Percentiles rank a stretch among this genome's conserved stretches.
Evolutionary conservation across 2,329 filamentous ascomycete species (phyloP).

Genomic region (Dryadomyces quercus-mongolicae): DNA sequence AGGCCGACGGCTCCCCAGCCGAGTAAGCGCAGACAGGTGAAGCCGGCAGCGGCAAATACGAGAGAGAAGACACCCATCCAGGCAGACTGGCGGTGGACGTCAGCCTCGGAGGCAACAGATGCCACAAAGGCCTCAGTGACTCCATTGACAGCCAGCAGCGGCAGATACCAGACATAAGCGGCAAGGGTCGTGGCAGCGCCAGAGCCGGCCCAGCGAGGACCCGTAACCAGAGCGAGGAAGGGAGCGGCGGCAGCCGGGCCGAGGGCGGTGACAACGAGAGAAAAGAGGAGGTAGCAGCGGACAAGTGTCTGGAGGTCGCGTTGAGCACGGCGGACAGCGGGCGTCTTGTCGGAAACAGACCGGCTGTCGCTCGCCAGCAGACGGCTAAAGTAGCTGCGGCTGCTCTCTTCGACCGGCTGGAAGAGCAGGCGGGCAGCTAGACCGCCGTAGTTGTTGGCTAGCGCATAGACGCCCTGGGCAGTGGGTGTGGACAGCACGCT

Average conservation of each 20-base stretch:
- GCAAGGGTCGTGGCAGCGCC: constrained; percentile 52
- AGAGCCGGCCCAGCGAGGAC: constrained; percentile 60
- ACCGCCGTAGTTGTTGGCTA: constrained; percentile 90
- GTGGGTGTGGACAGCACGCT: constrained; percentile 62
- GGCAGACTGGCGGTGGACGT: constrained; percentile 65
- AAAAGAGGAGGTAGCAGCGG: constrained; percentile 62
- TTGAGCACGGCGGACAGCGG: constrained; percentile 24
- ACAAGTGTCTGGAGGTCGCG: constrained; percentile 53
- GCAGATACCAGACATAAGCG: constrained; percentile 85
- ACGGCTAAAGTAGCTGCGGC: constrained; percentile 77
- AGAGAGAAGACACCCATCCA: constrained; percentile 79
- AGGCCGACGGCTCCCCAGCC: constrained; percentile 66
- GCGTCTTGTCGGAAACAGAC: neutral
- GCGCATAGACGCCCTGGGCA: constrained; percentile 81
- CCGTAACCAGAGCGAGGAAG: constrained; percentile 64
- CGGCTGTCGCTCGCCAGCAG: constrained; percentile 37
- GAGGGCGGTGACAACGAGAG: constrained; percentile 53
- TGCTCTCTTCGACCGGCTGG: constrained; percentile 91
- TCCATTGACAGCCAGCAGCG: constrained; percentile 83
- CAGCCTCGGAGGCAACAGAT: constrained; percentile 62
- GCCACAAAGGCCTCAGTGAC: constrained; percentile 88
- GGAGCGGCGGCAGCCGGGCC: constrained; percentile 66
- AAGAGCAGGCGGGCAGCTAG: constrained; percentile 80
- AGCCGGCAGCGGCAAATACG: constrained; percentile 64
- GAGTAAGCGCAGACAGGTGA: constrained; percentile 57